These are phyloP conservation scores for Barbarea vulgaris DNA, from an alignment of 345 rosid species.

Conservation along the genomic window DNA sequence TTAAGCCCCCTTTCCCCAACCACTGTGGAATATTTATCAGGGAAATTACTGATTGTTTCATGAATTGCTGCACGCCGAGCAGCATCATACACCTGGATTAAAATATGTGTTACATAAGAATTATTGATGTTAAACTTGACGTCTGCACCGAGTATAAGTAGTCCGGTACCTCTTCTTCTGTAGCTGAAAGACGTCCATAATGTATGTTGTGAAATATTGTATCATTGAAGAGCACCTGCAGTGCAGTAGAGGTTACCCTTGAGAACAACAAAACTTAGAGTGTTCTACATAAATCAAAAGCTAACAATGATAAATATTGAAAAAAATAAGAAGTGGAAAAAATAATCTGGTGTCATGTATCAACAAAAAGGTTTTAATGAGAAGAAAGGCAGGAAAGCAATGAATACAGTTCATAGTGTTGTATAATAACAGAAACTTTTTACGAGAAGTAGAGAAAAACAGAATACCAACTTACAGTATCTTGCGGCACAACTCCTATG, in stretches of 20 bases:
- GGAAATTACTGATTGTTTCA: constrained; percentile 88
- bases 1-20: constrained; percentile 99
- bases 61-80: constrained; percentile 95
- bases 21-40: constrained; percentile 83
- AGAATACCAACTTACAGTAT: constrained; percentile 65
- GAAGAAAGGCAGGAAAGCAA: constrained; percentile 10
- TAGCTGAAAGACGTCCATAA: constrained; percentile 91
- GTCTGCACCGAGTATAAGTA: constrained; percentile 5
- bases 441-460: neutral
- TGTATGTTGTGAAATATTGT: constrained; percentile 94
- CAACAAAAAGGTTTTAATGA: neutral
- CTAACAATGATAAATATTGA: neutral
- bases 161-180: constrained; percentile 74
- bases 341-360: neutral
- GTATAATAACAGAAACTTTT: neutral
- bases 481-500: constrained; percentile 97
- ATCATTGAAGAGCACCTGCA: constrained; percentile 95
- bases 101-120: constrained; percentile 21
- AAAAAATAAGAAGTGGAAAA: neutral
- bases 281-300: neutral
- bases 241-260: constrained; percentile 32
- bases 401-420: neutral
- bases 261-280: constrained; percentile 20
- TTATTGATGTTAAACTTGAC: neutral
- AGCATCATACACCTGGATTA: constrained; percentile 85